Evolutionary conservation across 2,329 filamentous ascomycete genomes (phyloP), one percentile per base, ranked within the genome.

Genomic region (Clonostachys rhizophaga): DNA sequence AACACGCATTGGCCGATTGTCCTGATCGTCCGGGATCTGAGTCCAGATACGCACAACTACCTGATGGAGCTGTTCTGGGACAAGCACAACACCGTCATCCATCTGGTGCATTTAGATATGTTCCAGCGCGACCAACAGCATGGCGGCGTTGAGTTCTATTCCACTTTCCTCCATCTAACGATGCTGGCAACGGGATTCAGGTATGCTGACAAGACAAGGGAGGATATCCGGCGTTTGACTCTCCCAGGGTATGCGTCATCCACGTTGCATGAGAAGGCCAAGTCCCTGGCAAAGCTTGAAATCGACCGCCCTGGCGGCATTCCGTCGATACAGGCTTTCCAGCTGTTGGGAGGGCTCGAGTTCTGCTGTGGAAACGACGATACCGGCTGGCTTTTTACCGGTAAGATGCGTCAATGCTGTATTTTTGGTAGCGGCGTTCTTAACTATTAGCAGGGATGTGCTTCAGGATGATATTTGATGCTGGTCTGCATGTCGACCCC

Each of bases 11-110:
- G 48, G 48, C 48, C 48, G 5, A 47, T 50, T 20, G 45, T 41
- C 30, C 20, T 50, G 3, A 35, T 50, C 8, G 36, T 47, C 12
- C 42, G 46, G n/a, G 48, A 50, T 35, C 39, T 54, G 8, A 42
- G 45, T 4, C 30, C 47, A 12, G 50, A 48, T 9, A 52, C 52
- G 13, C 50, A 54, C 43, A 24, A 48, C n/a, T 52, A 54, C 34
- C 49, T 54, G 6, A 52, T 54, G 45, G 33, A 51, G 30, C 47
- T 50, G 34, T 54, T 52, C 40, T 53, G 50, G 50, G 48, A 50
- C 13, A 47, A 46, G 37, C 49, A 52, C 50, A 54, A 54, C 49
- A 45, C 47, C 11, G 51, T 54, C 40, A 51, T 54, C 40, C 52
- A 50, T 37, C 44, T 54, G 13, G 46, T 54, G 13, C 48, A 54